Evolutionary conservation across 495 filamentous ascomycete species (phyloP).

Genomic region (Thermochaetoides thermophila): DNA sequence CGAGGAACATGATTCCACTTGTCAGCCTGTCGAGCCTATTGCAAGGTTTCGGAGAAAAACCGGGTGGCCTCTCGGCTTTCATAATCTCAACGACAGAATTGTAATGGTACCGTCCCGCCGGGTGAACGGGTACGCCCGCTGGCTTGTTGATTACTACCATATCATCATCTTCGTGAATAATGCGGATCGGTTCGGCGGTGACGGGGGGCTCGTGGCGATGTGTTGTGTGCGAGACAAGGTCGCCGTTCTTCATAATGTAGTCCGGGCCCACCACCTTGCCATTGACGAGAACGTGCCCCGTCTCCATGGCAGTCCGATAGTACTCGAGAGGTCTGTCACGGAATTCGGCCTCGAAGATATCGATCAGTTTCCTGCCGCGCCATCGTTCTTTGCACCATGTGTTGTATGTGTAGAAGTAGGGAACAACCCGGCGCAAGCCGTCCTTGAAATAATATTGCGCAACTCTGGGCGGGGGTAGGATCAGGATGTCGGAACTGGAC

Average conservation of each 20-base stretch:
- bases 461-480: conserved; percentile 46
- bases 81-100: conserved; percentile 91
- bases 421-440: conserved; percentile 65
- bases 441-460: conserved; percentile 65
- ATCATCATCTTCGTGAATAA: conserved; percentile 80
- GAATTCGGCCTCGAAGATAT: conserved; percentile 76
- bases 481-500: background rate
- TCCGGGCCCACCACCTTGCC: conserved; percentile 43
- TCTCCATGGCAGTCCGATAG: conserved; percentile 70
- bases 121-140: conserved; percentile 84
- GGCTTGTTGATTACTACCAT: conserved; percentile 96
- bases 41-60: conserved; percentile 65
- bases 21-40: conserved; percentile 90
- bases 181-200: conserved; percentile 57
- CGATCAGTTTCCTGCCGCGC: conserved; percentile 58
- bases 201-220: conserved; percentile 95
- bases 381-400: conserved; percentile 84
- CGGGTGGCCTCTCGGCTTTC: conserved; percentile 55
- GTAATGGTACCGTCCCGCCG: conserved; percentile 87
- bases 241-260: conserved; percentile 36
- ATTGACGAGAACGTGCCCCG: conserved; percentile 58
- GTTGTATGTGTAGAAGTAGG: conserved; percentile 90
- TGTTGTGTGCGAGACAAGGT: conserved; percentile 80
- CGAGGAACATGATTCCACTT: conserved; percentile 95
- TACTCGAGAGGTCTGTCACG: conserved; percentile 75